Base-by-base conservation (phyloP, 495 filamentous ascomycete species). In the Amniculicola lignicola region DNA sequence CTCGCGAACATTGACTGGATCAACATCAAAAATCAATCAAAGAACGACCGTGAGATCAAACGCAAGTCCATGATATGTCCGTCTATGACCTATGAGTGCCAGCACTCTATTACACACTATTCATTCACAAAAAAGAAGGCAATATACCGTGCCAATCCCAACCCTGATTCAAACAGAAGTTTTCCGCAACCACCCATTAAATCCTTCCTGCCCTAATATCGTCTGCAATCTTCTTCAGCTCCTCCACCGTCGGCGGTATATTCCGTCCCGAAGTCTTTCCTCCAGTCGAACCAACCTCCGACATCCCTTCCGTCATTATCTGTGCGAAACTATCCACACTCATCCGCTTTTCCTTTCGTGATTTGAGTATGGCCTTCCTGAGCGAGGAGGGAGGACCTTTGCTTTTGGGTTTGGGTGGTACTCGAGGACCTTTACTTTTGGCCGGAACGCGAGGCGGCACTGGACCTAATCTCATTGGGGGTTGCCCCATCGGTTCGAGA, bases 291-390 rank as follows among this genome's bases (percentile, higher is more conserved):
- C 45, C 54, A 2, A 43, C n/a, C 24, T 52, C 33, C 16, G 24
- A 35, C 24, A 53, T 47, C 4, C 59, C 59, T 39, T 57, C 40
- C 11, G 45, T 54, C 53, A 62, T 57, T 14, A 62, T 53, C 9
- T 48, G 44, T 9, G 46, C 33, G 28, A 62, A 62, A 24, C 59
- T 62, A 29, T 62, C 59, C 6, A 29, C 31, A 15, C 51, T 36
- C 25, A 53, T 48, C 16, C 41, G n/a, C n/a, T n/a, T n/a, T n/a
- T n/a, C n/a, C n/a, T n/a, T n/a, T n/a, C n/a, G n/a, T n/a, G n/a
- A n/a, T n/a, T n/a, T n/a, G n/a, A n/a, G n/a, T n/a, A n/a, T n/a
- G n/a, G n/a, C n/a, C n/a, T n/a, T n/a, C n/a, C n/a, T n/a, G n/a
- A n/a, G n/a, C n/a, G n/a, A n/a, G n/a, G n/a, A n/a, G n/a, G n/a